Evolutionary conservation across 192 early-diverging fungal species (phyloP).

Genomic region (Backusella macrospora): DNA sequence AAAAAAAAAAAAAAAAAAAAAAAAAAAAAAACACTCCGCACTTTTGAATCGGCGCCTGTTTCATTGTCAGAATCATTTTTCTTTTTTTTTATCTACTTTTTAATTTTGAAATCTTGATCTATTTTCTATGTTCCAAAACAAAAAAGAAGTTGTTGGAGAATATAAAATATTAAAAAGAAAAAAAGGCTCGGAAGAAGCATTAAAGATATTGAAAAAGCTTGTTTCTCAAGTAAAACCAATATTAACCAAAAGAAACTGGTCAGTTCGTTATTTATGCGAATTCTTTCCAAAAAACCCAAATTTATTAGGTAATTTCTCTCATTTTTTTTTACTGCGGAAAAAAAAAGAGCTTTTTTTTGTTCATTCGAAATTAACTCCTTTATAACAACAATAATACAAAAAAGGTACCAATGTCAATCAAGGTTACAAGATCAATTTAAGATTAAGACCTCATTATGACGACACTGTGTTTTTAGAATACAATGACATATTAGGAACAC

Average conservation of each 20-base stretch:
- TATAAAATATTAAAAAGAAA: conserved; percentile 20
- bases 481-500: conserved; percentile 70
- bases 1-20: no score
- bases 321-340: not conserved
- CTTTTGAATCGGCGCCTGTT: not conserved
- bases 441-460: conserved; percentile 61
- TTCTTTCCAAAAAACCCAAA: conserved; percentile 58
- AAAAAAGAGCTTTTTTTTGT: not conserved
- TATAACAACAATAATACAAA: not conserved
- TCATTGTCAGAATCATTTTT: no score
- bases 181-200: conserved; percentile 39
- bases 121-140: not conserved
- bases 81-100: not conserved
- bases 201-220: conserved; percentile 42
- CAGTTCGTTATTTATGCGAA: conserved; percentile 56
- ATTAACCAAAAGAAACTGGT: conserved; percentile 68
- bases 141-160: not conserved
- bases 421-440: conserved; percentile 65
- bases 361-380: no score
- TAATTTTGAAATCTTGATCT: not conserved
- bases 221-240: conserved; percentile 67
- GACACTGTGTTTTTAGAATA: conserved; percentile 59
- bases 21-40: no score
- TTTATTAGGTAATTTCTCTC: conserved; percentile 46
- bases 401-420: conserved; percentile 73